A percentile compares a stretch with the other conserved stretches of the same genome.
Evolutionary conservation across 352 stramenopile species (phyloP).

Genomic region (Phytophthora citrophthora): DNA sequence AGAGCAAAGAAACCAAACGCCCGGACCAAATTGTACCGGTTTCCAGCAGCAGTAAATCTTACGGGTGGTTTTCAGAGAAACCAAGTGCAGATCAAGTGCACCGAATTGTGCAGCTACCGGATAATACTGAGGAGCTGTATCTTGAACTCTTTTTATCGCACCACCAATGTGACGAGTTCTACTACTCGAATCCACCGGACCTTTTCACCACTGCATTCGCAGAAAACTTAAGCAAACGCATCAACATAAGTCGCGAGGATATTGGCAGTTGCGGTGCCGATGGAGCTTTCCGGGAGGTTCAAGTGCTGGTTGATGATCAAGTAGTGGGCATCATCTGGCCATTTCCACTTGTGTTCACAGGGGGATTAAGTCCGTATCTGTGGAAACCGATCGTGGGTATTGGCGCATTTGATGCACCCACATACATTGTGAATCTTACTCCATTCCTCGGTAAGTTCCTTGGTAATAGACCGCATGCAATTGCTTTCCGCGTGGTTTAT

Average conservation of each 20-base stretch:
- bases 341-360: slow-evolving; percentile 81
- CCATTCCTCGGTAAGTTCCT: slow-evolving; percentile 73
- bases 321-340: slow-evolving; percentile 74
- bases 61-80: slow-evolving; percentile 75
- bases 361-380: slow-evolving; percentile 76
- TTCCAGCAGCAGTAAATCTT: slow-evolving; percentile 51
- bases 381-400: slow-evolving; percentile 81
- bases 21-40: slow-evolving; percentile 55
- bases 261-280: slow-evolving; percentile 20
- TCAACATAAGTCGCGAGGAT: slow-evolving; percentile 10
- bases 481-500: slow-evolving; percentile 68
- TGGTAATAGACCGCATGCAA: slow-evolving; percentile 50
- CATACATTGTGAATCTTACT: slow-evolving; percentile 77
- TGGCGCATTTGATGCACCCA: slow-evolving; percentile 73
- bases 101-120: slow-evolving; percentile 52
- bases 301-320: slow-evolving; percentile 68
- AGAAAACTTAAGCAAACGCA: slow-evolving; percentile 40
- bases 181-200: slow-evolving; percentile 67
- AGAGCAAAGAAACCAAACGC: slow-evolving; percentile 16
- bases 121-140: slow-evolving; percentile 71
- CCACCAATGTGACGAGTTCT: slow-evolving; percentile 82
- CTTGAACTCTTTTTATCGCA: slow-evolving; percentile 76
- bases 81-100: slow-evolving; percentile 33
- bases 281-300: slow-evolving; percentile 72
- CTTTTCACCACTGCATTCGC: slow-evolving; percentile 14